Evolutionary conservation across 768 basidiomycete species (phyloP).

Genomic region (Mycena indigotica): DNA sequence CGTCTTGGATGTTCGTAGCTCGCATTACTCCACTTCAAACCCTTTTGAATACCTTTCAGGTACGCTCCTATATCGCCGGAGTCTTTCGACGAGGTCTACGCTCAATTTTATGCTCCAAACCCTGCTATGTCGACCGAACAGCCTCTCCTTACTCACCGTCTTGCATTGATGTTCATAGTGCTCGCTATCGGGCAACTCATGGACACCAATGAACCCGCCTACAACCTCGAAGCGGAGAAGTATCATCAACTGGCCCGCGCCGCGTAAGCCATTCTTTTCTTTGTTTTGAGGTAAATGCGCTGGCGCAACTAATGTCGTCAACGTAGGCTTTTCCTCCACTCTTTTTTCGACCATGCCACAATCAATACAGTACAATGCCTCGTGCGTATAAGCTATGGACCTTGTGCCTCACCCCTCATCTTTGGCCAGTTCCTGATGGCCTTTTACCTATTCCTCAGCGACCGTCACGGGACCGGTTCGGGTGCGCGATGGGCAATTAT

Average conservation of each 20-base stretch:
- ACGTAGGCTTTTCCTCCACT: constrained; percentile 53
- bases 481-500: constrained; percentile 69
- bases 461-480: constrained; percentile 67
- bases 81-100: constrained; percentile 63
- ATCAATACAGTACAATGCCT: constrained; percentile 67
- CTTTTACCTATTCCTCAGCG: constrained; percentile 67
- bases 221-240: constrained; percentile 69
- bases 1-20: constrained; percentile 67
- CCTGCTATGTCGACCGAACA: constrained; percentile 49
- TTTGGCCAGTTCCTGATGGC: constrained; percentile 63
- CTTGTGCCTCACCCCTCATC: constrained; percentile 7
- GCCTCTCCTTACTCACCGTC: constrained; percentile 56
- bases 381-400: constrained; percentile 40
- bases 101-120: constrained; percentile 56
- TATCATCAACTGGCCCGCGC: constrained; percentile 70
- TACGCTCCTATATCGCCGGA: constrained; percentile 67
- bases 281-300: constrained; percentile 12
- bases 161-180: constrained; percentile 66
- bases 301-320: background rate
- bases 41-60: constrained; percentile 40
- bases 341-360: constrained; percentile 69
- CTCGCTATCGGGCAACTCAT: constrained; percentile 68
- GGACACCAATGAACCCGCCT: constrained; percentile 56
- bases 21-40: constrained; percentile 7
- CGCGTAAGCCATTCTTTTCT: constrained; percentile 29